These are phyloP conservation scores for Lipomyces kockii DNA, from an alignment of 805 yeast species.

Conservation along the genomic window DNA sequence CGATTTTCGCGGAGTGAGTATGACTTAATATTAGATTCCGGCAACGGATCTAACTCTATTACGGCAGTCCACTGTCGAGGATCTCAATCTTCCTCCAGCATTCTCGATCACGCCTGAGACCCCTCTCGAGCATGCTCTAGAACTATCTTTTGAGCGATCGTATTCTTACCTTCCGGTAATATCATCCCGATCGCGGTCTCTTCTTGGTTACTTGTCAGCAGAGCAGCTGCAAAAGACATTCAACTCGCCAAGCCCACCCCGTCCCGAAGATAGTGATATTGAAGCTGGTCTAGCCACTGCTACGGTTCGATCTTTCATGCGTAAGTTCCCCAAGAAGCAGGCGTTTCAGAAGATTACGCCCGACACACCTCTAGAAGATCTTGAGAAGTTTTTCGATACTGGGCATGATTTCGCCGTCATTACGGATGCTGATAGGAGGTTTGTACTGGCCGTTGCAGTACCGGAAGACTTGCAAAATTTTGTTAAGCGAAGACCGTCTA, in stretches of 20 bases:
- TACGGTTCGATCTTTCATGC: constrained; percentile 31
- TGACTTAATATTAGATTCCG: neutral
- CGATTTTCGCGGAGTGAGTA: constrained; percentile 25
- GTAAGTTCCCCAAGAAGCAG: constrained; percentile 40
- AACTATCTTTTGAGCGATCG: constrained; percentile 59
- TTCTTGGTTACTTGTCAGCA: constrained; percentile 57
- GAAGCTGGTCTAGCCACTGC: constrained; percentile 15
- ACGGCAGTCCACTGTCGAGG: constrained; percentile 58
- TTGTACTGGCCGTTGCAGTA: constrained; percentile 65
- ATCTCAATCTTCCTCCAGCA: constrained; percentile 63
- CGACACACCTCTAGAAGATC: constrained; percentile 57
- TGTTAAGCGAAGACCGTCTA: constrained; percentile 51
- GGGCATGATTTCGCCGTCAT: constrained; percentile 62
- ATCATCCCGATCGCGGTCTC: constrained; percentile 51
- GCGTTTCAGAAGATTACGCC: constrained; percentile 56
- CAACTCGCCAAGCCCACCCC: constrained; percentile 39
- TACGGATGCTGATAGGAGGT: constrained; percentile 56
- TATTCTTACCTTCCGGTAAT: constrained; percentile 61
- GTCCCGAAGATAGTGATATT: constrained; percentile 40
- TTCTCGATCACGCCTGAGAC: constrained; percentile 57
- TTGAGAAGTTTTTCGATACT: constrained; percentile 53
- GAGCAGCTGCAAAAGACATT: constrained; percentile 47
- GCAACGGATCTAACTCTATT: neutral
- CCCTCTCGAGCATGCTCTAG: constrained; percentile 55
- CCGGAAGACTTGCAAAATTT: constrained; percentile 53